These are phyloP conservation scores for Hibiscus mutabilis DNA, from an alignment of 345 rosid genomes.

Conservation along the genomic window DNA sequence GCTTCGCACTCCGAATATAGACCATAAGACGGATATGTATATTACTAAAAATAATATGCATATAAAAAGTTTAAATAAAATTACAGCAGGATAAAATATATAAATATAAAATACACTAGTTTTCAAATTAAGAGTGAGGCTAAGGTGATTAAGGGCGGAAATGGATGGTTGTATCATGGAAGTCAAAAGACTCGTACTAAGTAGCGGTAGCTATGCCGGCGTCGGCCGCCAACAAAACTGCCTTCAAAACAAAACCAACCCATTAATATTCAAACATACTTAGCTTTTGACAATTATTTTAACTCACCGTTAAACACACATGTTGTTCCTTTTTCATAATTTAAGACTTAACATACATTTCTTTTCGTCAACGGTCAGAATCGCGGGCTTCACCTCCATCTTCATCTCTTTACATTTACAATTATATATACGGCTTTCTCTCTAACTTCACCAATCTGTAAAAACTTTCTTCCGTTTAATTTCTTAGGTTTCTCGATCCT, in stretches of 20 bases:
- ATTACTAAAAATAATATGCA: too few relatives aligned
- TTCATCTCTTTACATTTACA: neutral
- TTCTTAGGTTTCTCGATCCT: neutral
- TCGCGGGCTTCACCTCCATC: constrained; percentile 35
- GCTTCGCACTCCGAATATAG: too few relatives aligned
- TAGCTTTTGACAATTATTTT: neutral
- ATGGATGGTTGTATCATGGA: too few relatives aligned
- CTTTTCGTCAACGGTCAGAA: constrained; percentile 64
- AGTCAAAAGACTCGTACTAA: neutral
- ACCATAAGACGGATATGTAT: too few relatives aligned
- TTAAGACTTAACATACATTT: neutral
- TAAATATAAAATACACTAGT: too few relatives aligned
- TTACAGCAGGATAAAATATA: too few relatives aligned
- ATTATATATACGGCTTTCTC: neutral
- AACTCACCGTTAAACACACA: neutral
- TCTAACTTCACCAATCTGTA: neutral
- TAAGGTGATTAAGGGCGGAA: too few relatives aligned
- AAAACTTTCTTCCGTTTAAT: neutral
- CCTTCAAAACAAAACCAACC: neutral
- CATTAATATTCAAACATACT: neutral
- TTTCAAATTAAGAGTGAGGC: too few relatives aligned
- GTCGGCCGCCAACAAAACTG: neutral
- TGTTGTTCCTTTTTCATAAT: neutral
- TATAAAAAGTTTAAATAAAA: too few relatives aligned
- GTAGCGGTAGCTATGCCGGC: neutral